These are phyloP conservation scores for Nakazawaea populi DNA, from an alignment of 805 yeast species.

Conservation along the genomic window DNA sequence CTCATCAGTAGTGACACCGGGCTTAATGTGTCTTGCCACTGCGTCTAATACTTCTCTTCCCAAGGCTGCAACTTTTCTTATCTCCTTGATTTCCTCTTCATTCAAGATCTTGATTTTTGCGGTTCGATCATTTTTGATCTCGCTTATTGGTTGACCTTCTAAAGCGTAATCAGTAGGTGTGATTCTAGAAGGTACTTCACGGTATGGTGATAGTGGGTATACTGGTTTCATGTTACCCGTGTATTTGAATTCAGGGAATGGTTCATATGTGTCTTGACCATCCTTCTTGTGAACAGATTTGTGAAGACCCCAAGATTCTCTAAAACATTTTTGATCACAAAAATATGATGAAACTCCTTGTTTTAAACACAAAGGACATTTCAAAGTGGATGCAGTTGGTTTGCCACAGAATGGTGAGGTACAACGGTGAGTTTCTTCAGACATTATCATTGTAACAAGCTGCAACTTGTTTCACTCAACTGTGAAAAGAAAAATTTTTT, in stretches of 20 bases:
- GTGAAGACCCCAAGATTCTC: constrained; percentile 64
- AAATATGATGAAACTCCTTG: constrained; percentile 56
- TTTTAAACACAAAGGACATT: constrained; percentile 91
- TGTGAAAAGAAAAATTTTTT: too few relatives aligned
- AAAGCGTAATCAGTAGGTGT: constrained; percentile 78
- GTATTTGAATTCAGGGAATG: constrained; percentile 75
- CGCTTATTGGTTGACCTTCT: constrained; percentile 74
- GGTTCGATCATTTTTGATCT: constrained; percentile 64
- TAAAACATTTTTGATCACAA: constrained; percentile 82
- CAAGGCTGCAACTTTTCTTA: constrained; percentile 67
- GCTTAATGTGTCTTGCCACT: constrained; percentile 76
- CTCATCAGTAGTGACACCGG: constrained; percentile 93
- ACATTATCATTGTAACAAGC: background rate
- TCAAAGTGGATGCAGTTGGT: constrained; percentile 63
- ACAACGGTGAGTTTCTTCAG: constrained; percentile 33
- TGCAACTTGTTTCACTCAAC: background rate
- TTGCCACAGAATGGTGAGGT: constrained; percentile 84
- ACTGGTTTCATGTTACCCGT: constrained; percentile 71
- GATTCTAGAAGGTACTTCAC: constrained; percentile 67
- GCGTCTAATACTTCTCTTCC: constrained; percentile 88
- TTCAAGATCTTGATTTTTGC: constrained; percentile 58
- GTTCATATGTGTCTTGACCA: constrained; percentile 64
- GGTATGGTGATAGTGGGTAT: constrained; percentile 75
- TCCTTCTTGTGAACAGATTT: constrained; percentile 67
- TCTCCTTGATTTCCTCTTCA: constrained; percentile 65